These are phyloP conservation scores for Drosera capensis DNA, from an alignment of 148 eudicot species.

Conservation along the genomic window DNA sequence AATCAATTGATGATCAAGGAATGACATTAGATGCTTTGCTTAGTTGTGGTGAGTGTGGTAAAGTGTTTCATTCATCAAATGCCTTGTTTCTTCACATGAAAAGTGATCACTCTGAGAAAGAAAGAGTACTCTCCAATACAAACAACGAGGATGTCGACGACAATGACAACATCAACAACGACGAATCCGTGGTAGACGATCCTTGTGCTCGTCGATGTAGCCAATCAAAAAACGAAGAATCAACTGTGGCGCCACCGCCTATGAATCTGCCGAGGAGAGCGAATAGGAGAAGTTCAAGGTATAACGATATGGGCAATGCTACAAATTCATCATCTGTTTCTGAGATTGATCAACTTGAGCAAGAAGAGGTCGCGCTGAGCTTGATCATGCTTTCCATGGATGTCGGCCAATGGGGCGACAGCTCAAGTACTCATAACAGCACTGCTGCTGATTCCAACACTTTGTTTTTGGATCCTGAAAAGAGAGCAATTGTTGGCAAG, in stretches of 20 bases:
- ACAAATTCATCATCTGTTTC: constrained; percentile 39
- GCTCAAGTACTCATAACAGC: too few relatives aligned
- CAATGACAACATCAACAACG: too few relatives aligned
- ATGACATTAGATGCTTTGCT: constrained; percentile 55
- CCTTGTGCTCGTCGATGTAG: too few relatives aligned
- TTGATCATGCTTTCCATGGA: constrained; percentile 91
- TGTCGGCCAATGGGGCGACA: constrained; percentile 10
- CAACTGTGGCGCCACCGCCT: too few relatives aligned
- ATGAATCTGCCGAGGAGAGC: constrained; percentile 12
- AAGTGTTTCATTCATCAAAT: constrained; percentile 68
- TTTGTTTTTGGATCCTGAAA: too few relatives aligned
- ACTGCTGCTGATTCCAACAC: too few relatives aligned
- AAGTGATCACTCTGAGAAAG: constrained; percentile 71
- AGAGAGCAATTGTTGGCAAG: too few relatives aligned
- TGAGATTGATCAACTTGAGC: constrained; percentile 61
- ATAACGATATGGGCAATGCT: constrained; percentile 19
- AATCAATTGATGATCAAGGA: constrained; percentile 18
- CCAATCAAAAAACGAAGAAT: too few relatives aligned
- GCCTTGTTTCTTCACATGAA: constrained; percentile 97
- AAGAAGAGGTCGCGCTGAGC: constrained; percentile 70
- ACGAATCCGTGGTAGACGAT: too few relatives aligned
- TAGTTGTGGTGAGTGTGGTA: too few relatives aligned
- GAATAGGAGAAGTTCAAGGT: constrained; percentile 22
- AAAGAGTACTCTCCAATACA: constrained; percentile 20
- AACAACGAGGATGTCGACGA: neutral